These are phyloP conservation scores for Arachis hypogaea DNA, from an alignment of 306 rosid species.

Conservation along the genomic window DNA sequence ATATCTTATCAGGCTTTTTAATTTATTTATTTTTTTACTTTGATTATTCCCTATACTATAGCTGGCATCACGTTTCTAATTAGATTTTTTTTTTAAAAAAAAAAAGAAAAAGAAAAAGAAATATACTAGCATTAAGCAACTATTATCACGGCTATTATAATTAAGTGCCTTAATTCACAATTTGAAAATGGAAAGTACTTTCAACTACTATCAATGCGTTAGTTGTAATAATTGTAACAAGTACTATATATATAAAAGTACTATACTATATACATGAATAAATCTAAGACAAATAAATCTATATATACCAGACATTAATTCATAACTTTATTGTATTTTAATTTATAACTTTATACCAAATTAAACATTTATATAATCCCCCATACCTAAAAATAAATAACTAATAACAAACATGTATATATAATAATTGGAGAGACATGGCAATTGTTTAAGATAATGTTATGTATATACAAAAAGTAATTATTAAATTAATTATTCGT, in stretches of 20 bases:
- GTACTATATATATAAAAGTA: no score
- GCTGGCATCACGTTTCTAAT: constrained; percentile 23
- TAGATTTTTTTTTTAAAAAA: neutral
- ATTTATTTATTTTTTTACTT: neutral
- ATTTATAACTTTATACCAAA: neutral
- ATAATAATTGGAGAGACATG: neutral
- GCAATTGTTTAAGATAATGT: no score
- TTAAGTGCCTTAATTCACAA: neutral
- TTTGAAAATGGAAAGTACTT: neutral
- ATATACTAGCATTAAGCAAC: neutral
- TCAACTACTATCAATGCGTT: neutral
- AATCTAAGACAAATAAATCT: no score
- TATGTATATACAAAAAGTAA: no score
- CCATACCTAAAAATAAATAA: no score
- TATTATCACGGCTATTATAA: constrained; percentile 9
- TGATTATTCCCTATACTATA: neutral
- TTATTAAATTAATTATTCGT: no score
- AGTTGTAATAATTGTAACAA: no score
- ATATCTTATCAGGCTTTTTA: no score
- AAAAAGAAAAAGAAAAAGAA: neutral
- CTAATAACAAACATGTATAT: neutral
- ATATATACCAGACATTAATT: neutral
- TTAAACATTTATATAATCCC: no score
- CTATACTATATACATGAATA: no score
- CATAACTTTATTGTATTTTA: neutral